These are phyloP conservation scores for Euphorbia pulcherrima DNA, from an alignment of 345 rosid species.

Conservation along the genomic window DNA sequence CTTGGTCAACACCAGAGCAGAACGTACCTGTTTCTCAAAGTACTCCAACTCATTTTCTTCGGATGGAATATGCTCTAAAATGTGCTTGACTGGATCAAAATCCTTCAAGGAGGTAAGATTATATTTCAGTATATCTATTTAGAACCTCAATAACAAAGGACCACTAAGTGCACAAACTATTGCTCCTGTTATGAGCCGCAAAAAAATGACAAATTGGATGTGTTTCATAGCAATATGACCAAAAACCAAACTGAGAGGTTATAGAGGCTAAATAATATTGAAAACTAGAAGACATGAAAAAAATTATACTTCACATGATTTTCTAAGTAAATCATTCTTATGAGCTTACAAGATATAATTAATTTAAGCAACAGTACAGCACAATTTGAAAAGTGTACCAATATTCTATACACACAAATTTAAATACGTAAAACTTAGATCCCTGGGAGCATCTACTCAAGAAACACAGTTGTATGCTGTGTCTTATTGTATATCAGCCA, in stretches of 20 bases:
- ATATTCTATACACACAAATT: background rate
- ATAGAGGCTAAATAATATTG: background rate
- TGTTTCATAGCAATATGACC: background rate
- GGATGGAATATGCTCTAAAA: conserved; percentile 68
- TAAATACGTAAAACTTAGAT: background rate
- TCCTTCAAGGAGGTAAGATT: conserved; percentile 37
- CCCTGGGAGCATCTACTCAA: background rate
- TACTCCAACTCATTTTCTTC: conserved; percentile 60
- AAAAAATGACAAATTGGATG: background rate
- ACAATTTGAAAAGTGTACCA: background rate
- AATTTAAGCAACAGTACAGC: background rate
- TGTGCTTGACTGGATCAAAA: conserved; percentile 81
- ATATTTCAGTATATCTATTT: conserved; percentile 12
- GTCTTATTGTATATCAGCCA: background rate
- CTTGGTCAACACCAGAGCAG: background rate
- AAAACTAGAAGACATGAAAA: background rate
- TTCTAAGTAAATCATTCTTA: no score
- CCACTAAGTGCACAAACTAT: background rate
- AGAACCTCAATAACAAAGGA: conserved; percentile 10
- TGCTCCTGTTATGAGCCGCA: background rate
- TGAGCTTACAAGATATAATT: no score
- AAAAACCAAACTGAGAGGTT: background rate
- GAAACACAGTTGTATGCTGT: background rate
- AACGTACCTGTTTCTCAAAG: conserved; percentile 83
- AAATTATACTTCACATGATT: background rate